Evolutionary conservation across 495 filamentous ascomycete species (phyloP), one percentile per base, ranked within the genome.

Genomic region (Lindgomyces ingoldianus): DNA sequence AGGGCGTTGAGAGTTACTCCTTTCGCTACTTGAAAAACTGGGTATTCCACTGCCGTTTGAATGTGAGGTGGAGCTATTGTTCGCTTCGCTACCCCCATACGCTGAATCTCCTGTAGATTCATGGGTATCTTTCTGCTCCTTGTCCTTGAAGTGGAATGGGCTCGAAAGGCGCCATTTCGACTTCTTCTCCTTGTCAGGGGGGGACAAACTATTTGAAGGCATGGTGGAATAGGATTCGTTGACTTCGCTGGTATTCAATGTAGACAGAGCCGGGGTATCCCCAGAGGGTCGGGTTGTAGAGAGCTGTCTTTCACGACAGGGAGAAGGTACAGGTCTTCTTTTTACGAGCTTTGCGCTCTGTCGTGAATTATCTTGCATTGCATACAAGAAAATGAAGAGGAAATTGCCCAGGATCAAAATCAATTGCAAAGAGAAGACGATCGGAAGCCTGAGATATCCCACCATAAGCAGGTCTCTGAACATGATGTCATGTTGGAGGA

Each of bases 91-190:
- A 51, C 61, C 57, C 2, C 24, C 61, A 33, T 69, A 69, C 9
- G 67, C 51, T 0, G 67, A 69, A 42, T 69, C 67, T 16, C 30
- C 29, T 24, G 46, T 44, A n/a, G 44, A 26, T 12, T 45, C 53
- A 24, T 33, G 1, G 3, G 3, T 42, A 14, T 69, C 60, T 41
- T 60, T 62, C n/a, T 49, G 19, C 14, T 66, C 58, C 39, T 70
- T 70, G 45, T 66, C 62, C 39, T 70, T 70, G 14, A 56, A 61
- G 48, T 70, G 62, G 54, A 70, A 70, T 6, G 67, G 67, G 26
- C 66, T 70, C 8, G 67, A 70, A 10, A 70, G 57, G 1, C 67
- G 57, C 47, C 54, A 70, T 33, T 60, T 66, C 11, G 67, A 66
- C 36, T 29, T 57, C 62, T 70, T 70, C 22, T 70, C 67, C 58